Evolutionary conservation across 352 stramenopile species (phyloP).

Genomic region (Globisporangium apiculatum): DNA sequence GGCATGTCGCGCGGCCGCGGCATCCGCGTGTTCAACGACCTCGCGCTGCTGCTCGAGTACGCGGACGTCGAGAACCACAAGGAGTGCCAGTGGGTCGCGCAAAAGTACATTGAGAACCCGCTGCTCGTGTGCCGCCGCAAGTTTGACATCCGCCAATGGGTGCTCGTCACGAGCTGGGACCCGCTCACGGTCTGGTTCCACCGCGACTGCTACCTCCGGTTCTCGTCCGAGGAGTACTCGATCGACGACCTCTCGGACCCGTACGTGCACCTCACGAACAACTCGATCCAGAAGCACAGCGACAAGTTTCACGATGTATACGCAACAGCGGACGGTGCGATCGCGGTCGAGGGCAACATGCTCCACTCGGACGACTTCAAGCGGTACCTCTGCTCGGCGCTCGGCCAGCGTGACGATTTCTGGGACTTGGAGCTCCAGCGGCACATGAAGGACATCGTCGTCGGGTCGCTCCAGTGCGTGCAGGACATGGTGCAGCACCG

Average conservation of each 20-base stretch:
- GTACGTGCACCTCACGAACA: conserved; percentile 93
- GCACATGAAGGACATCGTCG: conserved; percentile 85
- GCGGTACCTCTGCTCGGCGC: conserved; percentile 28
- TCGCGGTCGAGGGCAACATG: conserved; percentile 67
- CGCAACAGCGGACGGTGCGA: conserved; percentile 49
- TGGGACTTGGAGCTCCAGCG: conserved; percentile 54
- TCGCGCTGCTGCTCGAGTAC: conserved; percentile 78
- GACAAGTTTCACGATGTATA: conserved; percentile 86
- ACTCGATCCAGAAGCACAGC: conserved; percentile 90
- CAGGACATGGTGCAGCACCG: conserved; percentile 86
- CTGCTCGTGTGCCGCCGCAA: conserved; percentile 84
- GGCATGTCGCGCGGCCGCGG: conserved; percentile 78
- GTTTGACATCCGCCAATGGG: conserved; percentile 92
- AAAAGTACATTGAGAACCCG: conserved; percentile 89
- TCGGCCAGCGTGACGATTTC: conserved; percentile 20
- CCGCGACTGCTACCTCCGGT: conserved; percentile 89
- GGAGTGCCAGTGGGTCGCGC: conserved; percentile 79
- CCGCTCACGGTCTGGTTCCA: conserved; percentile 92
- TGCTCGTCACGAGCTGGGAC: conserved; percentile 91
- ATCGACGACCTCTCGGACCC: conserved; percentile 76
- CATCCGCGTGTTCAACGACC: conserved; percentile 86
- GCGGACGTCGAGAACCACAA: conserved; percentile 83
- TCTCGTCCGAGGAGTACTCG: conserved; percentile 81
- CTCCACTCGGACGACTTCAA: conserved; percentile 75
- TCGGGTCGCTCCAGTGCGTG: conserved; percentile 77